Base-by-base conservation (phyloP, 306 rosid genomes). In the Prosopis cineraria region DNA sequence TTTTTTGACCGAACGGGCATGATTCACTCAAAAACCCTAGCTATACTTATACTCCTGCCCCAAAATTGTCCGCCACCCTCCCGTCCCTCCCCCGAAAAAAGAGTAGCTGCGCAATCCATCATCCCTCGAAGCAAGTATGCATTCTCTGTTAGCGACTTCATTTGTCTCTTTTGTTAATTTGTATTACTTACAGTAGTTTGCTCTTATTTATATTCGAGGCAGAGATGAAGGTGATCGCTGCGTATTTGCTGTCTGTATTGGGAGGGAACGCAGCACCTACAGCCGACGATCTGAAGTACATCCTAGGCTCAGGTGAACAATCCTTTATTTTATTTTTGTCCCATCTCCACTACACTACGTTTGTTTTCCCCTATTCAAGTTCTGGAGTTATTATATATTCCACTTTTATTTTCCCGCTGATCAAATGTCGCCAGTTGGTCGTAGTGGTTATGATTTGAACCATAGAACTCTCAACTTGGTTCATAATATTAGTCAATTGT, bases 171-270 rank as follows among this genome's bases (percentile, higher is more conserved):
- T 39, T 34, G 0, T 27, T 39, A 29, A 29, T 59, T 70, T 60
- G 33, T 55, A 5, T 34, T 31, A 31, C 47, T 82, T 58, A 58
- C 41, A 82, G 34, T 56, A 6, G 52, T 10, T 12, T 22, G 41
- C 62, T 10, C 24, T 56, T 0, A 7, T 33, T 78, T n/a, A 72
- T 60, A 34, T 37, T 72, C 19, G n/a, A 20, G 10, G 75, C 88
- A 91, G 92, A 82, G 31, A 91, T 89, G 97, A 91, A 91, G 94
- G 80, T 91, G 5, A 65, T 91, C 70, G 91, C 90, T 2, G 91
- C 97, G 0, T 91, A 89, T 69, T 86, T 89, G 87, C 74, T 91
- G 31, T 92, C 97, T 30, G 92, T 91, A 12, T 89, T 91, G 88
- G 97, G 97, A 52, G 97, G 97, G 40, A 91, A 89, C 77, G 27